Evolutionary conservation across 352 stramenopile genomes (phyloP).

Genomic region (Phytophthora megakarya): DNA sequence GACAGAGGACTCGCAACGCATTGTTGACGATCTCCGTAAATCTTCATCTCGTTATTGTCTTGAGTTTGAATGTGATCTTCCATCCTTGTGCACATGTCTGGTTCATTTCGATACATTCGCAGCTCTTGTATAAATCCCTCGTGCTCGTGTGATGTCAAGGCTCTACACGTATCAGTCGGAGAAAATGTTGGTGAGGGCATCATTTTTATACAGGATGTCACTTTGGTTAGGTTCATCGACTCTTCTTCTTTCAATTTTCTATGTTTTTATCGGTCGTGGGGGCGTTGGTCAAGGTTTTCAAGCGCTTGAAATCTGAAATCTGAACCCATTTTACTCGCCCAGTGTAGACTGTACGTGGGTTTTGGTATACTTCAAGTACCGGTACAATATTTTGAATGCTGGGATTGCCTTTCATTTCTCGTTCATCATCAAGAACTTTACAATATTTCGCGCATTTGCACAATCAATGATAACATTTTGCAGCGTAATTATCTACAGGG

Average conservation of each 20-base stretch:
- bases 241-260: background rate
- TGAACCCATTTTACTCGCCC: too few relatives aligned
- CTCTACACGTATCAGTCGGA: background rate
- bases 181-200: background rate
- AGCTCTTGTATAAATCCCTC: background rate
- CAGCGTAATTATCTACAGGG: background rate
- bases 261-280: background rate
- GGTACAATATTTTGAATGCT: too few relatives aligned
- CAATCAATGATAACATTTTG: background rate
- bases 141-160: conserved; percentile 1
- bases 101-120: background rate
- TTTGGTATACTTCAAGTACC: too few relatives aligned
- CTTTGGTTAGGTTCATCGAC: background rate
- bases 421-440: too few relatives aligned
- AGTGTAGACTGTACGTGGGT: too few relatives aligned
- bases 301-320: too few relatives aligned
- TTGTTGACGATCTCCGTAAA: background rate
- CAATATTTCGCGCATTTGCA: too few relatives aligned
- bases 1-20: background rate
- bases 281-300: background rate
- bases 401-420: too few relatives aligned
- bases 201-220: conserved; percentile 3
- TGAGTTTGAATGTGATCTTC: background rate
- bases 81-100: background rate
- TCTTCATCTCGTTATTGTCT: background rate